Base-by-base conservation (phyloP, 2,329 filamentous ascomycete genomes). In the Hortaea werneckii region DNA sequence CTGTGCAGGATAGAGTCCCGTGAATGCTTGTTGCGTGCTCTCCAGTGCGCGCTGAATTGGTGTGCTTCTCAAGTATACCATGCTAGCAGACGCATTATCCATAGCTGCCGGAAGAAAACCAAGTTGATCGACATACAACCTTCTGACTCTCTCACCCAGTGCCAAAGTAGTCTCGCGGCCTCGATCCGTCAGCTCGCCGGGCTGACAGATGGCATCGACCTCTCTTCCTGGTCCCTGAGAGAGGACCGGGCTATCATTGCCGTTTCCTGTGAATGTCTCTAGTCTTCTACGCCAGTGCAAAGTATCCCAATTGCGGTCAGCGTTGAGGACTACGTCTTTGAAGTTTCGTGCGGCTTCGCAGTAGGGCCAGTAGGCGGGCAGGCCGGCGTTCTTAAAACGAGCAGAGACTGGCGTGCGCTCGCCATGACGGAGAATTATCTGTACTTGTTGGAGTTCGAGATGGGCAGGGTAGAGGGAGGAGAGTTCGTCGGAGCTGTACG, bases 361-460 rank as follows among this genome's bases (percentile, higher is more conserved):
- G 68, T 95, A 96, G 1, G 92, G 87, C 92, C 92, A 98, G 67
- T 80, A 75, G 74, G 53, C 39, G 32, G 45, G 49, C 32, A 56
- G 46, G 44, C 63, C 54, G 50, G 58, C 49, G 68, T 90, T 92
- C 61, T 85, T 78, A 65, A 98, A 95, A 35, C 92, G 83, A n/a
- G 85, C 76, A 47, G 80, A 85, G 28, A 96, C 85, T 28, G 90
- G 90, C 6, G 83, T 90, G 47, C 90, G 82, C 70, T 84, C 80
- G 47, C 63, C 63, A 50, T 65, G 63, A 20, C 63, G 56, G 12
- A 65, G 58, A n/a, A 82, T 76, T 57, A 96, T 76, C 70, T 98
- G 92, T 42, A 96, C 92, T 49, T 92, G 79, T 63, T 92, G 85
- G 32, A 98, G 79, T 63, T 90, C 77, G 48, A 98, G 74, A 39